Evolutionary conservation across 805 yeast species (phyloP).

Genomic region (Teunomyces cretensis): DNA sequence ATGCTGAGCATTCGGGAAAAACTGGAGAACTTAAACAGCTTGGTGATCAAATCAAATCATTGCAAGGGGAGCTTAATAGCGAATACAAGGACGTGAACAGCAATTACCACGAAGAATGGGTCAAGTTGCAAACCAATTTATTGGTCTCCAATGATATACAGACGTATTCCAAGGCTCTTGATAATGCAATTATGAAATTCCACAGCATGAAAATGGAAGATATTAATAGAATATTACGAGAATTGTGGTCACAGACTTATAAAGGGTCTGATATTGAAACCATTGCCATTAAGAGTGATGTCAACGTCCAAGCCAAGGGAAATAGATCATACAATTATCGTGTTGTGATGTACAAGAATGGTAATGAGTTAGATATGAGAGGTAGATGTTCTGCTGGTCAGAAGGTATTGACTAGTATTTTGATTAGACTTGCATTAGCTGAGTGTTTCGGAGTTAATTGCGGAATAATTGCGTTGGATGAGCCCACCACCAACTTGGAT

Average conservation of each 20-base stretch:
- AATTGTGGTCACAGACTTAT: conserved; percentile 91
- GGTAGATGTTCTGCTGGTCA: conserved; percentile 99
- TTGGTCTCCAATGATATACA: conserved; percentile 79
- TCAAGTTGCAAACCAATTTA: conserved; percentile 71
- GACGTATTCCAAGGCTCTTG: conserved; percentile 81
- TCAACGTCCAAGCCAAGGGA: conserved; percentile 47
- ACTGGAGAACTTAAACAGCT: conserved; percentile 86
- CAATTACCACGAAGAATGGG: conserved; percentile 66
- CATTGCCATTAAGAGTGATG: conserved; percentile 81
- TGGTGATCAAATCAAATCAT: conserved; percentile 60
- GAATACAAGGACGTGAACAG: conserved; percentile 72
- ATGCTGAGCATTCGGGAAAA: conserved; percentile 68
- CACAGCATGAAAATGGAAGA: conserved; percentile 92
- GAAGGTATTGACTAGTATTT: conserved; percentile 87
- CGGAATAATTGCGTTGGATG: conserved; percentile 95
- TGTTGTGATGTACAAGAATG: conserved; percentile 92
- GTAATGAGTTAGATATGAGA: conserved; percentile 93
- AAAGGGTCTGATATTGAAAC: conserved; percentile 95
- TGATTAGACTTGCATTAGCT: conserved; percentile 87
- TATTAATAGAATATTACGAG: conserved; percentile 83
- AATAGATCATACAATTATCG: conserved; percentile 83
- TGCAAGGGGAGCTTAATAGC: conserved; percentile 58
- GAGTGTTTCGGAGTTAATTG: conserved; percentile 94
- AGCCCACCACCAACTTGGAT: conserved; percentile 96
- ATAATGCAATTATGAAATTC: conserved; percentile 88